These are phyloP conservation scores for Citrus australasica DNA, from an alignment of 345 rosid genomes.

Conservation along the genomic window DNA sequence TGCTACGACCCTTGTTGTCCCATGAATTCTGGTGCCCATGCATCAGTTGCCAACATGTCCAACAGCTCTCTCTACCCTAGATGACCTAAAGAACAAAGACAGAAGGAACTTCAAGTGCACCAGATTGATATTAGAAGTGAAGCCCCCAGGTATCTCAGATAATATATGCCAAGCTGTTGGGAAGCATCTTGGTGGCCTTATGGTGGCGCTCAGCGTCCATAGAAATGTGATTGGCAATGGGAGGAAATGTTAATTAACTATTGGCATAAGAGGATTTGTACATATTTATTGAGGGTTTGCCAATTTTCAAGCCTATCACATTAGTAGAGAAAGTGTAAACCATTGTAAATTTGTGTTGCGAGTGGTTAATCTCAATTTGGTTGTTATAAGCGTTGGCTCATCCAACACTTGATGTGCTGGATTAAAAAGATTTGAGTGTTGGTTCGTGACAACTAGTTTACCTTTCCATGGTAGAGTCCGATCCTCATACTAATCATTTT, in stretches of 20 bases:
- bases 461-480: too few relatives aligned
- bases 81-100: slow-evolving; percentile 29
- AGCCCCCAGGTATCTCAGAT: slow-evolving; percentile 1
- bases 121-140: neutral
- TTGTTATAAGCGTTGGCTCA: neutral
- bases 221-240: neutral
- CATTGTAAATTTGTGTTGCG: neutral
- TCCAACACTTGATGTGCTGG: neutral
- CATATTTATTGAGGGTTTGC: neutral
- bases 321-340: neutral
- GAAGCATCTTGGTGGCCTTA: neutral
- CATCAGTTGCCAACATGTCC: slow-evolving; percentile 56
- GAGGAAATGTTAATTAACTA: too few relatives aligned
- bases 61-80: slow-evolving; percentile 74
- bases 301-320: neutral
- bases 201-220: neutral
- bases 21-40: slow-evolving; percentile 37
- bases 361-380: neutral
- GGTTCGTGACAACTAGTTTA: too few relatives aligned
- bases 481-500: neutral
- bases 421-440: neutral
- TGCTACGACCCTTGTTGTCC: slow-evolving; percentile 34
- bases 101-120: neutral
- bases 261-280: neutral
- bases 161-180: neutral